phyloP scores from a whole-genome alignment of 305 asterid species.

The Solanum hybrid region DNA sequence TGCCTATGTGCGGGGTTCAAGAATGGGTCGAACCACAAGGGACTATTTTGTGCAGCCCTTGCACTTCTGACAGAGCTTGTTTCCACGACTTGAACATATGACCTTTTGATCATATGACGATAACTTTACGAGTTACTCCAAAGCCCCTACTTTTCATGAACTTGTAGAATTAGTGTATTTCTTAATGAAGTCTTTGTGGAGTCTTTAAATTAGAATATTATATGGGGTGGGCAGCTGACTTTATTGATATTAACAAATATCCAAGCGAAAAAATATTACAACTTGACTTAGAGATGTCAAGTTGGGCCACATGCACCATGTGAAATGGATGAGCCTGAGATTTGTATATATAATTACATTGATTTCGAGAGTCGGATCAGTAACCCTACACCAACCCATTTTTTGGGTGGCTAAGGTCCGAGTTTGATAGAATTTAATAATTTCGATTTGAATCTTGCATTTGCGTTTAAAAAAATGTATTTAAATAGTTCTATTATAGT shows the following conservation, averaged over 20 bases:
- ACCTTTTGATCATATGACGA: fast-evolving
- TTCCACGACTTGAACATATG: background rate
- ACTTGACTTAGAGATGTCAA: background rate
- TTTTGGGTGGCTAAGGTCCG: background rate
- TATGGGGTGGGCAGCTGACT: background rate
- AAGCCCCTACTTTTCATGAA: background rate
- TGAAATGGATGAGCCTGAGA: no score
- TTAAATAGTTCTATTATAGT: no score
- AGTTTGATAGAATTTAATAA: no score
- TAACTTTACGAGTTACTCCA: background rate
- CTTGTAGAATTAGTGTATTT: background rate
- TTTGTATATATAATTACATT: no score
- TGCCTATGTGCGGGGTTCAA: background rate
- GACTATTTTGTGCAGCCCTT: no score
- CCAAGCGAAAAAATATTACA: background rate
- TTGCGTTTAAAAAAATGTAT: no score
- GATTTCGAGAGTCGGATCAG: no score
- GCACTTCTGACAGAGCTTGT: background rate
- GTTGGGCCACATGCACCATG: background rate
- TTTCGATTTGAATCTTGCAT: no score
- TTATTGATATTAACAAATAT: background rate
- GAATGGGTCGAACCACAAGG: background rate
- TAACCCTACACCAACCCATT: background rate
- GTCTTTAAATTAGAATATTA: background rate
- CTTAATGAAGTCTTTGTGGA: background rate